Evolutionary conservation across 2,329 filamentous ascomycete species (phyloP), one percentile per base, ranked within the genome.

Genomic region (Pestalotiopsis sp.): DNA sequence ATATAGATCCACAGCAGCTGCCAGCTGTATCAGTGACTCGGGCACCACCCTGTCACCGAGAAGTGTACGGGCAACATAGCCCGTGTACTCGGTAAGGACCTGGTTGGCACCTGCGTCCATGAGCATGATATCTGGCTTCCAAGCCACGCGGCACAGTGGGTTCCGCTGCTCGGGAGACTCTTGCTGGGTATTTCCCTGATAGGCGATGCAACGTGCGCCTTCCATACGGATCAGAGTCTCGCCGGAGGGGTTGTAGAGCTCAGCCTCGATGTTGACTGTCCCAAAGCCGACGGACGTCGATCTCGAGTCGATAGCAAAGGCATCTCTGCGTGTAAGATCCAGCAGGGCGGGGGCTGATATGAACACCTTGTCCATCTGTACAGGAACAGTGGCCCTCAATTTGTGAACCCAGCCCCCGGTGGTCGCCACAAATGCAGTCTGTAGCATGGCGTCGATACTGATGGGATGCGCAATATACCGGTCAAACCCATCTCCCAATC

Each of bases 41-140:
- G 31, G 31, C 7, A 36, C 31, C 2, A 9, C 31, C 31, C 7
- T 36, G 31, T 36, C 1, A 1, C 6, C 31, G 4, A 17, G 14
- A 12, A 52, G n/a, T 9, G 45, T n/a, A 20, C 14, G 20, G 9
- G 45, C 45, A 52, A 52, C 14, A 17, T 52, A 17, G 14, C n/a
- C 4, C 4, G 20, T 52, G 20, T 17, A 52, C 14, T 52, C 20
- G 14, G 45, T 17, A 20, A 52, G 20, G 45, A 20, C 20, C 14
- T 17, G 14, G 14, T 3, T 5, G 20, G 14, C 45, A 17, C 20
- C 45, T 17, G 14, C 20, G 14, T 17, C 45, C 14, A 52, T 17
- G 45, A 31, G 27, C 11, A 66, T 68, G 14, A 65, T 45, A 38
- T 73, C 72, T 5, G 72, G 72, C 64, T 70, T 73, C 72, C 72